These are phyloP conservation scores for Pythium oligandrum DNA, from an alignment of 352 stramenopile species.

Conservation along the genomic window DNA sequence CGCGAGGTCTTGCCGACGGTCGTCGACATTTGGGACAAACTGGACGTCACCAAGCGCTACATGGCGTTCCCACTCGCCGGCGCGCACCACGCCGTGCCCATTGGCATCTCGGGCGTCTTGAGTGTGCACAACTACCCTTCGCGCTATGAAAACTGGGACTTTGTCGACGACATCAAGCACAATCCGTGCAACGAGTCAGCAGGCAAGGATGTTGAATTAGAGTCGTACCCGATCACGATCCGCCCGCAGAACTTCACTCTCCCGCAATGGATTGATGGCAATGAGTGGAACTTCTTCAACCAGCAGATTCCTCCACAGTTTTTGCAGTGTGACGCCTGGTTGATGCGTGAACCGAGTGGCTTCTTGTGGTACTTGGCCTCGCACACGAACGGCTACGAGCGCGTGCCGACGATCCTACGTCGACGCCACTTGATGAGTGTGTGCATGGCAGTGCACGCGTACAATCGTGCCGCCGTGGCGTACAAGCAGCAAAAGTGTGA, in stretches of 20 bases:
- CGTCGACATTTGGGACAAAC: constrained; percentile 44
- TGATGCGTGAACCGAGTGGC: constrained; percentile 46
- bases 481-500: constrained; percentile 54
- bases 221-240: constrained; percentile 73
- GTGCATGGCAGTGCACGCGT: constrained; percentile 56
- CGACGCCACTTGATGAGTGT: constrained; percentile 74
- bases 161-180: constrained; percentile 73
- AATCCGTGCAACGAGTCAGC: constrained; percentile 61
- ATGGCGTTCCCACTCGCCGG: constrained; percentile 67
- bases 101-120: constrained; percentile 68
- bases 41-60: constrained; percentile 47
- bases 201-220: constrained; percentile 28
- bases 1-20: constrained; percentile 42
- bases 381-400: constrained; percentile 72
- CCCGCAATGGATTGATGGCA: constrained; percentile 71
- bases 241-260: constrained; percentile 70
- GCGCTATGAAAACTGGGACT: constrained; percentile 86
- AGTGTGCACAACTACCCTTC: constrained; percentile 77
- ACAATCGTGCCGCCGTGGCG: constrained; percentile 56
- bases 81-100: constrained; percentile 40
- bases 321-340: constrained; percentile 67
- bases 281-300: constrained; percentile 70
- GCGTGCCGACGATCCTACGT: constrained; percentile 70
- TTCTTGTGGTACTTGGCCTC: constrained; percentile 71
- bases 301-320: constrained; percentile 54